phyloP scores from a whole-genome alignment of 2,329 filamentous ascomycete species.

The Colletotrichum siamense region DNA sequence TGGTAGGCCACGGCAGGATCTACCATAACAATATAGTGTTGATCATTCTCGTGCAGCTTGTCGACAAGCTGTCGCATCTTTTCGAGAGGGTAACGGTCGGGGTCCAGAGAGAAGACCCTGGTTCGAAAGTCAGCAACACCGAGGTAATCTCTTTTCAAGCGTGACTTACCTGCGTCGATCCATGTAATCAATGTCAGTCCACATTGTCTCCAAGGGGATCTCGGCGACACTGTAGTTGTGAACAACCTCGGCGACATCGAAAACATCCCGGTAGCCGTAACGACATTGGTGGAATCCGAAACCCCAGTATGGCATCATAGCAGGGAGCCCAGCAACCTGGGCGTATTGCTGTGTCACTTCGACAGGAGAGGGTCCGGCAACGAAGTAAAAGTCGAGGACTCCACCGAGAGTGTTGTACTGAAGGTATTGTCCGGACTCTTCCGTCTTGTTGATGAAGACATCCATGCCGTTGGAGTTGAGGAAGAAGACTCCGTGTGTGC shows the following conservation, averaged over 20 bases:
- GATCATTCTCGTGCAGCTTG: conserved; percentile 69
- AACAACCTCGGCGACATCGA: conserved; percentile 69
- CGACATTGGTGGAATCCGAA: conserved; percentile 68
- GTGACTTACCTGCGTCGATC: conserved; percentile 24
- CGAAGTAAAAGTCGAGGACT: conserved; percentile 74
- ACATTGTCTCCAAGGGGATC: conserved; percentile 74
- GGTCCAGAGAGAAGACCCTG: conserved; percentile 67
- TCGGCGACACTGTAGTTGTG: conserved; percentile 69
- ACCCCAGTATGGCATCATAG: conserved; percentile 70
- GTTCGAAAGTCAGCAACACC: conserved; percentile 22
- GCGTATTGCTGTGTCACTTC: conserved; percentile 66
- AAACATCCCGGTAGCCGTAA: conserved; percentile 70
- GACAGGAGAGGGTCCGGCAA: conserved; percentile 63
- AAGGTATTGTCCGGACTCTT: conserved; percentile 67
- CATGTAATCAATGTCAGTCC: conserved; percentile 56
- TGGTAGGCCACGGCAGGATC: conserved; percentile 68
- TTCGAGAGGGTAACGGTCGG: conserved; percentile 64
- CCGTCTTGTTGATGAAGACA: conserved; percentile 71
- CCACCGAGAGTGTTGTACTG: conserved; percentile 84
- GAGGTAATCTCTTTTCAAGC: too few relatives aligned
- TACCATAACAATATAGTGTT: conserved; percentile 80
- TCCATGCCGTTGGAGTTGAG: conserved; percentile 81
- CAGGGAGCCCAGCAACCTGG: conserved; percentile 59
- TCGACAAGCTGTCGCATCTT: conserved; percentile 70
- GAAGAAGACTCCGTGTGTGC: conserved; percentile 71